These are phyloP conservation scores for Aspergillus sergii DNA, from an alignment of 2,329 filamentous ascomycete genomes.

Conservation along the genomic window DNA sequence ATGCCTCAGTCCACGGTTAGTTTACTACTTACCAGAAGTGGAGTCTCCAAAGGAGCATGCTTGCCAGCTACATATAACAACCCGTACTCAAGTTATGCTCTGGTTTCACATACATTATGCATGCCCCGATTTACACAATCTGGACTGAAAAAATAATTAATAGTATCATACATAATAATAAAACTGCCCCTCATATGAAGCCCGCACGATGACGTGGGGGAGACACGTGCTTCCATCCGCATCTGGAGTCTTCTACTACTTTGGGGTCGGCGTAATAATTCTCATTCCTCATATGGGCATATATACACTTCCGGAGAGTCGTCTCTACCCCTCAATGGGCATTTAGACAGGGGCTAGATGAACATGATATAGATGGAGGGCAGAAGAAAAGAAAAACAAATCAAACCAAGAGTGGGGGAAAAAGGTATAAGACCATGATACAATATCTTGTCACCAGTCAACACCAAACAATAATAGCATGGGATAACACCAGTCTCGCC, in stretches of 20 bases:
- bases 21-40: neutral
- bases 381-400: neutral
- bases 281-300: slow-evolving; percentile 1
- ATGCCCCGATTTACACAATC: neutral
- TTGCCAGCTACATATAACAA: neutral
- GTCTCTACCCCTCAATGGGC: neutral
- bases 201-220: slow-evolving; percentile 18
- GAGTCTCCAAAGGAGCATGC: neutral
- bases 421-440: neutral
- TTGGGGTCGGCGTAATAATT: neutral
- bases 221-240: slow-evolving; percentile 24
- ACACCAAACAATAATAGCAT: neutral
- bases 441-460: too few species aligned
- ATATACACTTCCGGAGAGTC: slow-evolving; percentile 14
- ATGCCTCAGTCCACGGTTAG: neutral
- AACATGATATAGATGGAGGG: neutral
- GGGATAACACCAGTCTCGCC: neutral
- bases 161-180: too few species aligned
- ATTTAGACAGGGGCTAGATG: neutral
- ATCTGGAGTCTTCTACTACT: slow-evolving; percentile 14
- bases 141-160: too few species aligned
- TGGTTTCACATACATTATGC: neutral
- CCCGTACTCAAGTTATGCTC: neutral
- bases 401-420: neutral
- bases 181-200: neutral